Conservation (phyloP, 2,329 filamentous ascomycete genomes). For the Trichoderma semiorbis region DNA sequence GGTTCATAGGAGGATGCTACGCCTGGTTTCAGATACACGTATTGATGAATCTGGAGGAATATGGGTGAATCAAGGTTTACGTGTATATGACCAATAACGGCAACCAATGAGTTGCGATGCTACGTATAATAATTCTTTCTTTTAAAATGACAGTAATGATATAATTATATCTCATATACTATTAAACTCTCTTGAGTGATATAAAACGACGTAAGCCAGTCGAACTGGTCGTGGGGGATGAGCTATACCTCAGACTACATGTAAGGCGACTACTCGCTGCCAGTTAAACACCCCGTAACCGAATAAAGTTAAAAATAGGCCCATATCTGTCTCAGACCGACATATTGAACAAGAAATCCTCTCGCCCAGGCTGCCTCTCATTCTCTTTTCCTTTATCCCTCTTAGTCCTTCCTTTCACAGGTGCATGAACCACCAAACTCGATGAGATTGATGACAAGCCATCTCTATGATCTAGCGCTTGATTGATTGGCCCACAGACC, state of each 20-base stretch:
- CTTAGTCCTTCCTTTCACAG: not conserved
- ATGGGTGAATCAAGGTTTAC: not conserved
- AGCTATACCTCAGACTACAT: not conserved
- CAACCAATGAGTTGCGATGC: not conserved
- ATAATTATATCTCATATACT: not conserved
- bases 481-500: not conserved
- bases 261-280: no score
- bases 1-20: slow-evolving; percentile 26
- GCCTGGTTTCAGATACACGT: slow-evolving; percentile 35
- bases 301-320: not conserved
- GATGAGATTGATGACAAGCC: not conserved
- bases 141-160: not conserved
- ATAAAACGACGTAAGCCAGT: no score
- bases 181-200: no score
- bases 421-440: not conserved
- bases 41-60: not conserved
- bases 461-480: not conserved
- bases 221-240: not conserved
- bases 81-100: not conserved
- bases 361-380: not conserved
- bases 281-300: not conserved
- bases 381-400: not conserved
- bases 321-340: not conserved
- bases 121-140: not conserved
- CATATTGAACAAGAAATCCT: not conserved